Conservation (phyloP, 179 eudicot genomes). For the Corrigiola litoralis region DNA sequence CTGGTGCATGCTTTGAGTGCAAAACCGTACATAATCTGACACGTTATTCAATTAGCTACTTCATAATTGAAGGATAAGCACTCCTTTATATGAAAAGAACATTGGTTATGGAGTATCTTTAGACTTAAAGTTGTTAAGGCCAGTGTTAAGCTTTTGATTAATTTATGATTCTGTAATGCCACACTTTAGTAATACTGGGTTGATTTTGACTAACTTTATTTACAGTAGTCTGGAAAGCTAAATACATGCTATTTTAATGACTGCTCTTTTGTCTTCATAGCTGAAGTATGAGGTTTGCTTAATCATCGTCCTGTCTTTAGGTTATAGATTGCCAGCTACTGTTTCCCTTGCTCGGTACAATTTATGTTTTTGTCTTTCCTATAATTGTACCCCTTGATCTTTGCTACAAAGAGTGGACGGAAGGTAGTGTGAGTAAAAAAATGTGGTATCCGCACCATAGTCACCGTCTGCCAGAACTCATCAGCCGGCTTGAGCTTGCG, state of each 20-base stretch:
- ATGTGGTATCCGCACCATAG: not conserved
- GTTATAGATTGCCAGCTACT: no score
- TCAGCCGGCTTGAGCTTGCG: not conserved
- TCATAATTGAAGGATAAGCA: not conserved
- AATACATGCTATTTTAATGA: no score
- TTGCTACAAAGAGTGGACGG: no score
- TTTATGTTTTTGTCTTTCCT: no score
- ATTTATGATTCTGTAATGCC: not conserved
- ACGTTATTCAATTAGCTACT: not conserved
- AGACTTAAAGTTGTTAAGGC: not conserved
- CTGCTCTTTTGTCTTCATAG: no score
- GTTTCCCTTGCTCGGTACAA: no score
- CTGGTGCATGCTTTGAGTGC: not conserved
- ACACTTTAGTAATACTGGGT: not conserved
- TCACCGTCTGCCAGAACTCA: no score
- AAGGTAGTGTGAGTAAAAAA: no score
- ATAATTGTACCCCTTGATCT: no score
- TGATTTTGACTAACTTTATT: not conserved
- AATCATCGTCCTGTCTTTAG: no score
- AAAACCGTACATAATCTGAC: not conserved
- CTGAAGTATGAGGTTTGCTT: no score
- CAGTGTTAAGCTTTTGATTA: not conserved
- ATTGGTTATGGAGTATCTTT: not conserved
- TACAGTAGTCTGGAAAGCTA: no score
- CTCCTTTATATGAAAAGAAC: conserved; percentile 4